A percentile compares a stretch with the other conserved stretches of the same genome.
These are phyloP conservation scores for Pleurotus eryngii DNA, from an alignment of 768 basidiomycete genomes.

Conservation along the genomic window DNA sequence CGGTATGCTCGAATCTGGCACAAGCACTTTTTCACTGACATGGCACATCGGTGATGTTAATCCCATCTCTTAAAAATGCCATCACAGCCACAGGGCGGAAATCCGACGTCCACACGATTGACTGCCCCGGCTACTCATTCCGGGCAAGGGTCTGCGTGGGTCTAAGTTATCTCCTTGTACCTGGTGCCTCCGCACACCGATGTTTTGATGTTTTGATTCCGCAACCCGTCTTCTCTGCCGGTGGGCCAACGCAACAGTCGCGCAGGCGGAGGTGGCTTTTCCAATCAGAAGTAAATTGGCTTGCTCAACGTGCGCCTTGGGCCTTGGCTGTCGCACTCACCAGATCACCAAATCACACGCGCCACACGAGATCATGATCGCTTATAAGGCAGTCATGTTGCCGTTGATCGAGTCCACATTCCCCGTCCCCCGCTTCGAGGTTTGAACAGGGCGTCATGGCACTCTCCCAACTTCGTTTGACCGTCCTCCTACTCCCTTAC, in stretches of 20 bases:
- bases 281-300: background rate
- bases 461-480: conserved; percentile 4
- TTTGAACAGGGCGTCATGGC: background rate
- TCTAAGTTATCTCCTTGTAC: background rate
- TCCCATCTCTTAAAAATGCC: background rate
- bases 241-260: background rate
- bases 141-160: background rate
- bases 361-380: background rate
- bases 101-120: background rate
- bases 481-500: conserved; percentile 2
- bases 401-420: background rate
- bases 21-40: background rate
- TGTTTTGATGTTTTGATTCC: background rate
- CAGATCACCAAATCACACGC: background rate
- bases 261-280: background rate
- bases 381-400: background rate
- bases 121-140: background rate
- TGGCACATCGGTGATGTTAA: background rate
- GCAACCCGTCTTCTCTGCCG: background rate
- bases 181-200: background rate
- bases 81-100: conserved; percentile 4
- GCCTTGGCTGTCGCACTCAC: background rate
- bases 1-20: background rate
- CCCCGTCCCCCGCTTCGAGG: background rate
- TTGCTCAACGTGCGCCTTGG: background rate